These are phyloP conservation scores for Tagetes patula DNA, from an alignment of 129 eudicot genomes.

Conservation along the genomic window DNA sequence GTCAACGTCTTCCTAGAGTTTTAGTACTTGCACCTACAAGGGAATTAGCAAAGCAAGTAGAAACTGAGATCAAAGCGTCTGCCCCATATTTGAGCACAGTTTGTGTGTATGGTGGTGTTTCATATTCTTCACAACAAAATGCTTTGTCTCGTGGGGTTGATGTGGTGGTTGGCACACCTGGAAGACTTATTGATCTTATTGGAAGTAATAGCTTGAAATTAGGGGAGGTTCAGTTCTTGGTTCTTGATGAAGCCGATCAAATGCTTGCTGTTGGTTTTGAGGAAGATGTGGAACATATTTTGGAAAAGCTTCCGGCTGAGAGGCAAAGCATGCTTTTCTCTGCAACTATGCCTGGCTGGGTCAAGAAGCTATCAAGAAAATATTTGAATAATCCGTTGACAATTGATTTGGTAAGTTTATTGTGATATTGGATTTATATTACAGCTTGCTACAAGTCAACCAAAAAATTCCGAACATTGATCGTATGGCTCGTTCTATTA, in stretches of 20 bases:
- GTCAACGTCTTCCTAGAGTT: slow-evolving; percentile 77
- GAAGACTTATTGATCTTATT: slow-evolving; percentile 91
- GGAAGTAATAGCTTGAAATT: slow-evolving; percentile 70
- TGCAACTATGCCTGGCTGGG: slow-evolving; percentile 98
- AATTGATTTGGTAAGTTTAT: slow-evolving; percentile 74
- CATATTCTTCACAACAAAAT: slow-evolving; percentile 66
- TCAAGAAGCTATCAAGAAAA: slow-evolving; percentile 84
- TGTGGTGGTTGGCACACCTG: slow-evolving; percentile 99
- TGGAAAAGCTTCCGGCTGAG: slow-evolving; percentile 66
- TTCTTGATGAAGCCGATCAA: slow-evolving; percentile 99
- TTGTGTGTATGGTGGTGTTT: slow-evolving; percentile 95
- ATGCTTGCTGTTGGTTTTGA: slow-evolving; percentile 99
- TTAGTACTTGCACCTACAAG: slow-evolving; percentile 96
- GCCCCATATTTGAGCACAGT: slow-evolving; percentile 95
- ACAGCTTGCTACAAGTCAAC: not conserved
- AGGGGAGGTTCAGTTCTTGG: slow-evolving; percentile 84
- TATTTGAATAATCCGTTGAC: slow-evolving; percentile 79
- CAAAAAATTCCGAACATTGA: no score
- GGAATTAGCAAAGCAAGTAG: slow-evolving; percentile 96
- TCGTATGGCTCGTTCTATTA: no score
- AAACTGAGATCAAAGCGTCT: slow-evolving; percentile 88
- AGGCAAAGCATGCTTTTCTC: slow-evolving; percentile 99
- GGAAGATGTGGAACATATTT: slow-evolving; percentile 86
- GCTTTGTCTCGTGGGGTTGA: slow-evolving; percentile 94
- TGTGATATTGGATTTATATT: slow-evolving; percentile 3